Base-by-base conservation (phyloP, 441 rosid genomes). In the Croton laevigatus region DNA sequence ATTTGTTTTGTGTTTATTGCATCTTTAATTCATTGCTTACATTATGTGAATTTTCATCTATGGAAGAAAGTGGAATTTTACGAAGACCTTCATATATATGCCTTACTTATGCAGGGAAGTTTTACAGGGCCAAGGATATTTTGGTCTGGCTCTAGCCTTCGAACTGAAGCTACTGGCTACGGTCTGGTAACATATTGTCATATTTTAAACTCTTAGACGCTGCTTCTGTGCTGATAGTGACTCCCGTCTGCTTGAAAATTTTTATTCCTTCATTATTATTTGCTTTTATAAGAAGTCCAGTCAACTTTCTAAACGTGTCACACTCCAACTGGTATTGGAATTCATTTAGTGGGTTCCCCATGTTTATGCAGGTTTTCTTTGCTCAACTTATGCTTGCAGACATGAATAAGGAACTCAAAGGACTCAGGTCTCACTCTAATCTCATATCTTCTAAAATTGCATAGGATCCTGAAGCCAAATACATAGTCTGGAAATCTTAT, bases 111-210 rank as follows among this genome's bases (percentile, higher is more conserved):
- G 96, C 98, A 95, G 98, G 99, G 99, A 86, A 96, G 98, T 86
- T 96, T 89, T 87, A 86, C 97, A 82, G 98, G 97, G 80, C 97
- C 99, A 37, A 86, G 94, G 76, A 89, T 88, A 84, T 93, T 87
- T 78, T 96, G 97, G 98, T 91, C 99, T 65, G 97, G 97, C 69
- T 96, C 97, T 79, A 96, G 98, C 80, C 99, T 96, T 66, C 93
- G 97, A 77, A 96, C 99, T 69, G 99, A 96, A 87, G 99, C 98
- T 74, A 91, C 97, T 76, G 99, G 98, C 81, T 96, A 96, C 82
- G 99, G 98, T 49, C 89, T 96, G 97, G 99, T 96, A 91, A 84
- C 68, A 71, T 54, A 59, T 5, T 78, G 65, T 68, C 49, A 42
- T 49, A 9, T 16, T 72, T 72, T 72, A 44, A 57, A 69, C 67